Base-by-base conservation (phyloP, 441 rosid species). In the Gossypium lobatum region DNA sequence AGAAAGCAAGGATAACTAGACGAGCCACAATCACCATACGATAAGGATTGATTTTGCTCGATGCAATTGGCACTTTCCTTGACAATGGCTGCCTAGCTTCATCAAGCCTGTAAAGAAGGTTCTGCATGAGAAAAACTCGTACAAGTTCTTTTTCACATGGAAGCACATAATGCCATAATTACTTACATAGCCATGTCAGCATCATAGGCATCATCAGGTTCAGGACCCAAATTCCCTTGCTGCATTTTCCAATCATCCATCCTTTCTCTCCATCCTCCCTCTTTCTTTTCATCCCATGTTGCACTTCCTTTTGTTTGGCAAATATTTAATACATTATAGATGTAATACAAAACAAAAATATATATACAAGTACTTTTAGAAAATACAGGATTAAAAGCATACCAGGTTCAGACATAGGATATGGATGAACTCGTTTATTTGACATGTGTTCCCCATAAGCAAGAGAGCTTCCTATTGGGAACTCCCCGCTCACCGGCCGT, bases 201-300 rank as follows among this genome's bases (percentile, higher is more conserved):
- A 71, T 92, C 95, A 64, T 77, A 62, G n/a, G 59, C 23, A 28
- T 92, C 97, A 65, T 92, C 95, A 64, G 71, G 73, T 73, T 91
- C 97, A 23, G 91, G 88, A 25, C 96, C 96, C 37, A 92, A 80
- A 67, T 86, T 92, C 14, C 97, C 95, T 76, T 94, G 98, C 81
- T 87, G 97, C 81, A 82, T 67, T 83, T 91, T 94, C 96, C 98
- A 92, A 77, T 94, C 98, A 73, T 92, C 97, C 93, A 85, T 92
- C 78, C 95, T 86, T n/a, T 92, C 95, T 73, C 87, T 88, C 98
- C 97, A 91, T 14, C 96, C 91, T 75, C 85, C 88, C 70, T 89
- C 97, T 74, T 92, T 92, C 89, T 83, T 89, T 3, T 88, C 93
- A 76, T 91, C 96, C 92, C 96, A 86, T 81, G 85, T 83, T 72